Evolutionary conservation across 345 rosid genomes (phyloP), one percentile per base, ranked within the genome.

Genomic region (Angophora floribunda): DNA sequence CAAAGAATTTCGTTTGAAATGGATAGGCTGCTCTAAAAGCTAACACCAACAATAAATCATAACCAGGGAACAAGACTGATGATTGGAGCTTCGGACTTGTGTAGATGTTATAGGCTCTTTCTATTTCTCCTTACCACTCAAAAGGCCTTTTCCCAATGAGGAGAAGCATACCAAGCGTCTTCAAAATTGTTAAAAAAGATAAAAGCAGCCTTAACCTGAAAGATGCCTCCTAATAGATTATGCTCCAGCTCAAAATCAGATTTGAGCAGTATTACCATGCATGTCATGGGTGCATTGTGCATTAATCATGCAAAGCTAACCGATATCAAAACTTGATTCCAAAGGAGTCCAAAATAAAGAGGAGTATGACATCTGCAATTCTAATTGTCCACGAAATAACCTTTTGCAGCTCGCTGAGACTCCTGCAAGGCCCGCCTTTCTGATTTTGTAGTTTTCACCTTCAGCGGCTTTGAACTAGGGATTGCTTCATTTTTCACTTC

Each of bases 341-440:
- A 85, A 85, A 52, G 7, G 32, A 47, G 45, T 32, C 61, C 61
- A 52, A 85, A 85, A 51, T 41, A 85, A 85, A 52, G 28, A 85
- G 28, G 11, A 87, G 30, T 15, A 50, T 70, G 45, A 44, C 30
- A 52, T 41, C 52, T 51, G 80, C 22, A 41, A 52, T 22, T 51
- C 32, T 70, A 87, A 24, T 21, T 49, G 55, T 44, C 63, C 47
- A 32, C 19, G 63, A 89, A 85, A 52, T 15, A 52, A 80, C 99
- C 99, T 96, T 94, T 96, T 19, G 97, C 98, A 90, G 99, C 98
- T 82, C 99, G 92, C 88, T 97, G 99, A 88, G 98, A 95, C 91
- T 97, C 99, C 91, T 96, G 99, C 92, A 96, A 57, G 52, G 99
- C 96, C 88, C 99, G 95, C 90, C 99, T 96, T 90, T 97, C 99